Conservation (phyloP, 495 filamentous ascomycete species). For the Oleoguttula mirabilis region DNA sequence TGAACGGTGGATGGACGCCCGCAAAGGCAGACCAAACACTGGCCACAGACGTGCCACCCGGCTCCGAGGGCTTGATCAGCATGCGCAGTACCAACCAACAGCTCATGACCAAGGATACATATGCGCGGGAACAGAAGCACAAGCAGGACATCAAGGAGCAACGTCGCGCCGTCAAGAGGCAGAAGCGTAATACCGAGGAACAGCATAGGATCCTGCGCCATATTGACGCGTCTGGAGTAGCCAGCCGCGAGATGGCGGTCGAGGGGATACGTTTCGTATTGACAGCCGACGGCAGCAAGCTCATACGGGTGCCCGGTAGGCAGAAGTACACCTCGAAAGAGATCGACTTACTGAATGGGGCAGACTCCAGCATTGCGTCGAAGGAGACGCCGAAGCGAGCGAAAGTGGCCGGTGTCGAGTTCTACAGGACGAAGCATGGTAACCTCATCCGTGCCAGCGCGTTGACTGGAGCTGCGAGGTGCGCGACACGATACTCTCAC, state of each 20-base stretch:
- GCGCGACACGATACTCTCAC: too few relatives aligned
- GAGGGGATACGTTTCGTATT: conserved; percentile 69
- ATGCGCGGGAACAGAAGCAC: conserved; percentile 50
- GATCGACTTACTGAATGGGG: background rate
- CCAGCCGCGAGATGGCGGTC: conserved; percentile 55
- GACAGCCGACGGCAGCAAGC: conserved; percentile 68
- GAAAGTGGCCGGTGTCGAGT: conserved; percentile 67
- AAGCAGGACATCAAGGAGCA: conserved; percentile 54
- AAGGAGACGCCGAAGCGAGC: conserved; percentile 68
- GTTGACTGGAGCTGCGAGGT: conserved; percentile 51
- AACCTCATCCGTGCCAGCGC: conserved; percentile 73
- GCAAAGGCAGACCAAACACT: background rate
- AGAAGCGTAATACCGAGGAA: conserved; percentile 8
- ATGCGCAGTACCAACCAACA: conserved; percentile 79
- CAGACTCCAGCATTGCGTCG: conserved; percentile 52
- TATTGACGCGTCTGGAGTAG: conserved; percentile 24
- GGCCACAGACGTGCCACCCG: conserved; percentile 8
- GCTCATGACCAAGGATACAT: conserved; percentile 73
- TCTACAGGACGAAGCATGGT: conserved; percentile 80
- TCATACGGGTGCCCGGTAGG: conserved; percentile 65
- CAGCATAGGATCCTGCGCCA: conserved; percentile 33
- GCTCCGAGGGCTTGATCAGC: conserved; percentile 51
- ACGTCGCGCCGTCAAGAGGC: conserved; percentile 37
- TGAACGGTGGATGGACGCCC: conserved; percentile 42
- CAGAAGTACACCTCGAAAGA: too few relatives aligned